Conservation (phyloP, 352 stramenopile species). For the Phytopythium oedochilum region DNA sequence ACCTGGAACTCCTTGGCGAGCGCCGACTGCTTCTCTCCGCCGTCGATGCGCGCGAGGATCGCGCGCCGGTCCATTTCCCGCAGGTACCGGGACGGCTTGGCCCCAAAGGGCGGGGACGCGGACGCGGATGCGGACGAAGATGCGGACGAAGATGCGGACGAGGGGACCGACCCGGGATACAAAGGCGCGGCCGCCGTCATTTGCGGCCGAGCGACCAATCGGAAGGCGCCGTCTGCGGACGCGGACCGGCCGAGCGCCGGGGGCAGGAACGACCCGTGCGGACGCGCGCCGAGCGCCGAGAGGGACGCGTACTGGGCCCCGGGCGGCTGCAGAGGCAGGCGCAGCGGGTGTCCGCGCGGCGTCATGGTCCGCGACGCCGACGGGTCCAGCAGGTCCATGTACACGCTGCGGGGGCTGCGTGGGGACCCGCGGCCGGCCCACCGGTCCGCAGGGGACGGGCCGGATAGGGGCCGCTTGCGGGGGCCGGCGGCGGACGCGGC, state of each 20-base stretch:
- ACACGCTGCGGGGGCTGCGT: not conserved
- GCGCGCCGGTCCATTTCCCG: slow-evolving; percentile 54
- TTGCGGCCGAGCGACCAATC: too few species aligned
- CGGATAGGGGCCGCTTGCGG: slow-evolving; percentile 1
- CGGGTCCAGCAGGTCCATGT: not conserved
- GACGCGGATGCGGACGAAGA: not conserved
- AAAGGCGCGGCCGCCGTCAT: too few species aligned
- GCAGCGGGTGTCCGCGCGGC: not conserved
- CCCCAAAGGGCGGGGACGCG: not conserved
- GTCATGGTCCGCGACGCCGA: not conserved
- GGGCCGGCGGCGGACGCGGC: not conserved
- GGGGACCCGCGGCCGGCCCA: not conserved
- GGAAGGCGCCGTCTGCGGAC: too few species aligned
- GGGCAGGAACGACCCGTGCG: too few species aligned
- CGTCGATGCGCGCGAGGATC: slow-evolving; percentile 45
- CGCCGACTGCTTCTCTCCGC: slow-evolving; percentile 56
- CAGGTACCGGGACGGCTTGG: slow-evolving; percentile 60
- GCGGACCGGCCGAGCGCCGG: not conserved
- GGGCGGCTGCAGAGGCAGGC: not conserved
- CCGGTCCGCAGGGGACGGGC: not conserved
- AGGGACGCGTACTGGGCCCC: not conserved
- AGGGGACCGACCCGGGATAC: too few species aligned
- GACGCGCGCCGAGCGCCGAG: not conserved
- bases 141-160: not conserved
- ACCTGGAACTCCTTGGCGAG: slow-evolving; percentile 66